Evolutionary conservation across 176 grass and related monocot species (phyloP), one percentile per base, ranked within the genome.

Genomic region (Oryza nivara): DNA sequence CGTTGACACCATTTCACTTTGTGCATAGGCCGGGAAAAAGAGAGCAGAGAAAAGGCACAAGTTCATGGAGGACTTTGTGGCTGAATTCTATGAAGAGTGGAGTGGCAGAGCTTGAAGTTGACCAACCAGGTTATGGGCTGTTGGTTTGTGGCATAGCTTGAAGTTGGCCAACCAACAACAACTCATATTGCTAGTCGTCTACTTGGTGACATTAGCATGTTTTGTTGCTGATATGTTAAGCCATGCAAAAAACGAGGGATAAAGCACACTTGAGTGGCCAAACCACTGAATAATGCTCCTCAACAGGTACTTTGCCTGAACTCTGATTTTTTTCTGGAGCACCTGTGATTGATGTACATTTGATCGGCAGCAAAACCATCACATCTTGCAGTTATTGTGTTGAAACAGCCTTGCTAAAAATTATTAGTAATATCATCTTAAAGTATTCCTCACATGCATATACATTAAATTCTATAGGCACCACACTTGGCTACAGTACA

Each of bases 41-140:
- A 90, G 93, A 87, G 96, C 96, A 47, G 93, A 89, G 74, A 94
- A 82, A 89, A 90, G 93, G 72, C 93, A 98, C 46, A 87, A 77
- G 36, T 94, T 96, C 74, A 99, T 96, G 93, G 85, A 96, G 66
- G 84, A 88, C 71, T 99, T 94, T 83, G 82, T 99, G 75, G 48
- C 74, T 78, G 96, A 99, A 76, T 99, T 99, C 78, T 92, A 91
- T 49, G 84, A 95, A 79, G 96, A 99, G 86, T 96, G 93, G 96
- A 90, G 74, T 75, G 93, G 91, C 47, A 90, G 83, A 70, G 86
- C 91, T 84, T 98, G 90, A 92, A 75, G 89, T 79, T 90, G 89
- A 80, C 38, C 84, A 80, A 83, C 69, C 63, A 70, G 11, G 4
- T 40, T 75, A 51, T 78, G 66, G 19, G 60, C 36, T 68, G 58